Evolutionary conservation across 2,329 filamentous ascomycete genomes (phyloP).

Genomic region (Hypoxylon sp.): DNA sequence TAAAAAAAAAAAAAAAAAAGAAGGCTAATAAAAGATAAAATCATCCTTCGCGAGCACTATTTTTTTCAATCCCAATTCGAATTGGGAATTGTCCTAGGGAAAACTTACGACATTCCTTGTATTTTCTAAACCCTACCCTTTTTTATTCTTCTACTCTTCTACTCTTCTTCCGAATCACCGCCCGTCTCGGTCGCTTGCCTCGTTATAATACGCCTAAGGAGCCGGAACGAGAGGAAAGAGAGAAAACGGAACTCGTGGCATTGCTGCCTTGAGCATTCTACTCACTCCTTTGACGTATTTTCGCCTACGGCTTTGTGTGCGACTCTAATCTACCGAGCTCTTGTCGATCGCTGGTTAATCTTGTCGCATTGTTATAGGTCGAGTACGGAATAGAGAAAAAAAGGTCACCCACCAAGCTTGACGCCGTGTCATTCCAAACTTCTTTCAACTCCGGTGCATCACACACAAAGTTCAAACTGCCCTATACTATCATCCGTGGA

Average conservation of each 20-base stretch:
- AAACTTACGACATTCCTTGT: conserved; percentile 38
- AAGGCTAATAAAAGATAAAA: conserved; percentile 36
- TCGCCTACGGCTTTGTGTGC: conserved; percentile 43
- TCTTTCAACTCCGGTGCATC: conserved; percentile 40
- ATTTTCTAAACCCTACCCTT: conserved; percentile 34
- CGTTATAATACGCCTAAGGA: conserved; percentile 48
- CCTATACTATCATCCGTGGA: conserved; percentile 48
- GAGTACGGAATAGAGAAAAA: conserved; percentile 29
- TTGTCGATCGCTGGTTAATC: conserved; percentile 35
- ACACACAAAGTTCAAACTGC: conserved; percentile 40
- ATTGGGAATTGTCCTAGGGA: conserved; percentile 32
- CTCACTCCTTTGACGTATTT: conserved; percentile 40
- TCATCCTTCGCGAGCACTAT: conserved; percentile 32
- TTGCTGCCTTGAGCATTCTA: conserved; percentile 45
- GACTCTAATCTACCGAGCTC: conserved; percentile 45
- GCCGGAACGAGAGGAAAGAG: conserved; percentile 12
- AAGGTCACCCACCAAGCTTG: conserved; percentile 38
- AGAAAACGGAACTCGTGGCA: conserved; percentile 41
- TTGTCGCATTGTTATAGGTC: conserved; percentile 39
- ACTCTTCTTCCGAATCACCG: conserved; percentile 29
- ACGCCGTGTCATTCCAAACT: conserved; percentile 44
- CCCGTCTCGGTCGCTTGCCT: conserved; percentile 42
- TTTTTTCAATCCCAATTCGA: conserved; percentile 38
- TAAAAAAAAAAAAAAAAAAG: conserved; percentile 19
- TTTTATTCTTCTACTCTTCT: conserved; percentile 27